These are phyloP conservation scores for Tulasnella calospora DNA, from an alignment of 768 basidiomycete genomes.

Conservation along the genomic window DNA sequence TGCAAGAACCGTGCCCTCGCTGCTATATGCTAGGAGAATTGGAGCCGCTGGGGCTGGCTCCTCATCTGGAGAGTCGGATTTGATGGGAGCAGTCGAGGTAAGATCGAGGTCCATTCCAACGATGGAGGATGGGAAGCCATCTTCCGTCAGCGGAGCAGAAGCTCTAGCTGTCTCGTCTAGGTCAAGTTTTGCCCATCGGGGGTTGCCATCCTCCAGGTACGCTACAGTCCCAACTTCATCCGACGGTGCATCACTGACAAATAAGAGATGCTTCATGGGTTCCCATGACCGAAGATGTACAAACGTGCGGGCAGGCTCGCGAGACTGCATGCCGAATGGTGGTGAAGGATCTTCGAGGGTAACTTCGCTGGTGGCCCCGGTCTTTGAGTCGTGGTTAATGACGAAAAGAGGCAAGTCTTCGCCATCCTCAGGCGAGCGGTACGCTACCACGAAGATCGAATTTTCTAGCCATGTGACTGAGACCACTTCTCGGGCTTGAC, in stretches of 20 bases:
- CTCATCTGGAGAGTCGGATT: slow-evolving; percentile 21
- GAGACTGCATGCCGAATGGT: slow-evolving; percentile 24
- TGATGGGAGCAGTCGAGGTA: slow-evolving; percentile 24
- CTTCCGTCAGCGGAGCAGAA: slow-evolving; percentile 23
- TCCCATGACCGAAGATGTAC: slow-evolving; percentile 25
- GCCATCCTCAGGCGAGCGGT: slow-evolving; percentile 18
- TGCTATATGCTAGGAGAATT: slow-evolving; percentile 26
- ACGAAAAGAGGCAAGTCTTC: slow-evolving; percentile 24
- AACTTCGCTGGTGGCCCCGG: slow-evolving; percentile 20
- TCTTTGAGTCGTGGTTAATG: slow-evolving; percentile 18
- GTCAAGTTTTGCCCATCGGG: slow-evolving; percentile 24
- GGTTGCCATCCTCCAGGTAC: neutral
- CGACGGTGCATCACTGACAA: slow-evolving; percentile 27
- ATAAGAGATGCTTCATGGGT: slow-evolving; percentile 26
- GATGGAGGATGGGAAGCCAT: slow-evolving; percentile 20
- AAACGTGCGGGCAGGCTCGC: slow-evolving; percentile 20
- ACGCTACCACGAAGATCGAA: slow-evolving; percentile 21
- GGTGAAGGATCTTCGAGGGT: slow-evolving; percentile 24
- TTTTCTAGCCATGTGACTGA: slow-evolving; percentile 27
- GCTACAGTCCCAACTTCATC: slow-evolving; percentile 25
- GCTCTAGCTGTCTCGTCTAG: slow-evolving; percentile 28
- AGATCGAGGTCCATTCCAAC: slow-evolving; percentile 27
- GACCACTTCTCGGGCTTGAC: slow-evolving; percentile 13
- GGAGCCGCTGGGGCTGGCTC: slow-evolving; percentile 26
- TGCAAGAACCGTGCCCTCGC: slow-evolving; percentile 23